Conservation (phyloP, 2,329 filamentous ascomycete species). For the Rhexocercosporidium sp. region DNA sequence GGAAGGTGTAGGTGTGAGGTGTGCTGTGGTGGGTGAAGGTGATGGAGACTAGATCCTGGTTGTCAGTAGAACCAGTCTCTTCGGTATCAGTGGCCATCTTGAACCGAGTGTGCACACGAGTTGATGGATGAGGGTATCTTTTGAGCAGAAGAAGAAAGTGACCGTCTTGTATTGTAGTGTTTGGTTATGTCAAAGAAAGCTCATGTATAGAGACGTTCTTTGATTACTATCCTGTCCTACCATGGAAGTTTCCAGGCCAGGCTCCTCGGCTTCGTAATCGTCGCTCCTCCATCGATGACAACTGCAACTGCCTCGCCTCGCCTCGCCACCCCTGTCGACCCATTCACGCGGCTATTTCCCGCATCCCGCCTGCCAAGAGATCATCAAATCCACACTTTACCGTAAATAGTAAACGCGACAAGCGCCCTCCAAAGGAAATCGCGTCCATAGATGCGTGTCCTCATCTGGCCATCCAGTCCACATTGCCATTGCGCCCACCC, state of each 20-base stretch:
- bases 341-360: slow-evolving; percentile 54
- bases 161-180: neutral
- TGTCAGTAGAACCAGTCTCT: slow-evolving; percentile 33
- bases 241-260: slow-evolving; percentile 41
- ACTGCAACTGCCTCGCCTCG: slow-evolving; percentile 2
- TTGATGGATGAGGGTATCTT: neutral
- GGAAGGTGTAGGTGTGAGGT: slow-evolving; percentile 51
- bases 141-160: neutral
- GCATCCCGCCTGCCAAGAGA: slow-evolving; percentile 10
- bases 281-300: neutral
- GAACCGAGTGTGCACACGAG: slow-evolving; percentile 1
- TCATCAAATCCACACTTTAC: neutral
- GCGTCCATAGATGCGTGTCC: slow-evolving; percentile 37
- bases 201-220: neutral
- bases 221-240: slow-evolving; percentile 8
- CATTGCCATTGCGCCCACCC: neutral
- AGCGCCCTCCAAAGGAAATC: slow-evolving; percentile 22
- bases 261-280: slow-evolving; percentile 41
- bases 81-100: slow-evolving; percentile 30
- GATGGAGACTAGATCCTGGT: slow-evolving; percentile 48
- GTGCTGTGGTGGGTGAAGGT: slow-evolving; percentile 53
- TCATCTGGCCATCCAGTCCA: slow-evolving; percentile 21
- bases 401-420: slow-evolving; percentile 5
- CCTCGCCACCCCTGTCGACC: slow-evolving; percentile 84
- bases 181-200: slow-evolving; percentile 12